phyloP scores from a whole-genome alignment of 306 rosid genomes.

The Glycine latifolia region DNA sequence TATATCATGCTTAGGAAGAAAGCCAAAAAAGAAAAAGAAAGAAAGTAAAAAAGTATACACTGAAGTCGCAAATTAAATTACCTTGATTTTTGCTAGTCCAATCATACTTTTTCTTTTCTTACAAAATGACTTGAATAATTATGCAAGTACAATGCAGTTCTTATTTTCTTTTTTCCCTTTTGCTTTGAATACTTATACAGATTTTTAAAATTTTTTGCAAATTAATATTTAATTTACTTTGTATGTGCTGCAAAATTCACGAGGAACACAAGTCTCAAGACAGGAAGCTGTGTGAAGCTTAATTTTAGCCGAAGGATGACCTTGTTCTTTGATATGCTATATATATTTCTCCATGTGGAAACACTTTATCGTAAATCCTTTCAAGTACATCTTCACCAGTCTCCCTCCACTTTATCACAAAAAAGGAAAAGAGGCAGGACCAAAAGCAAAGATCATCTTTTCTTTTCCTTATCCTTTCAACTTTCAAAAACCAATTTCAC shows the following conservation, averaged over 20 bases:
- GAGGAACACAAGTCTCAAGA: conserved; percentile 34
- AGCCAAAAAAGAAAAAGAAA: conserved; percentile 17
- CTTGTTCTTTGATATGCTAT: not conserved
- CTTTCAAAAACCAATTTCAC: conserved; percentile 58
- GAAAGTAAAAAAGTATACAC: not conserved
- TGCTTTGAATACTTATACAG: not conserved
- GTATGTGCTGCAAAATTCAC: not conserved
- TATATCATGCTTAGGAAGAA: conserved; percentile 21
- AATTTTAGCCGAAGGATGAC: not conserved
- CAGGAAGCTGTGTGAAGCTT: conserved; percentile 6
- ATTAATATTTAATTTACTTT: not conserved
- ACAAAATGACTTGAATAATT: not conserved
- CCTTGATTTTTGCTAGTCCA: not conserved
- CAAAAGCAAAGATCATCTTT: conserved; percentile 67
- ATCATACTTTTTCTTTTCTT: not conserved
- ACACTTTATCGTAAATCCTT: conserved; percentile 57
- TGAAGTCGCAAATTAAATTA: not conserved
- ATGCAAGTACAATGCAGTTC: not conserved
- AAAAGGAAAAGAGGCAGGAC: conserved; percentile 55
- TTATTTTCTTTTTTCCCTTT: not conserved
- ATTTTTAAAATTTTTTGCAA: not conserved
- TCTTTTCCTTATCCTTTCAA: conserved; percentile 63
- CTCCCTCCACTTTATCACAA: conserved; percentile 64
- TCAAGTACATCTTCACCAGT: conserved; percentile 51
- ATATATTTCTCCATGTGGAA: conserved; percentile 52